Percentiles rank a stretch among this genome's conserved stretches.
Conservation (phyloP, 139 green algal genomes). For the Desmodesmus armatus region DNA sequence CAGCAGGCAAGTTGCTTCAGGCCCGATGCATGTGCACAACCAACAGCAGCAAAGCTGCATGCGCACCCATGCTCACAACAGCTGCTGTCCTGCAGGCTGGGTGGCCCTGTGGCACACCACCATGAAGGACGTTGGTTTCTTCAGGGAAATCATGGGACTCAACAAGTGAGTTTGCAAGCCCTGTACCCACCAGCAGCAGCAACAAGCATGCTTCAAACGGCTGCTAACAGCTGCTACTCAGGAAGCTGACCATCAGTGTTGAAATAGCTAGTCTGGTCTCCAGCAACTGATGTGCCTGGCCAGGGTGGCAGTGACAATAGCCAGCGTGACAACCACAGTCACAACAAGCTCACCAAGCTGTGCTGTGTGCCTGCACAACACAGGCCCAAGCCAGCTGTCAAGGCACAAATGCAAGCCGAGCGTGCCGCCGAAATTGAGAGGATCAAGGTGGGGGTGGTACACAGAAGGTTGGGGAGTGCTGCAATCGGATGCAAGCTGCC, state of each 20-base stretch:
- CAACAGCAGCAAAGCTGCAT: no score
- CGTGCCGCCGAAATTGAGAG: conserved; percentile 36
- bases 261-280: not conserved
- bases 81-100: conserved; percentile 33
- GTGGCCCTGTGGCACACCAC: conserved; percentile 36
- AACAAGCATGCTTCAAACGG: not conserved
- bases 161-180: conserved; percentile 22
- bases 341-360: not conserved
- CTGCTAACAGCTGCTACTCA: not conserved
- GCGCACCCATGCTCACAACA: not conserved
- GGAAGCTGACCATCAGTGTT: not conserved
- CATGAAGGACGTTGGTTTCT: conserved; percentile 37
- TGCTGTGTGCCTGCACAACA: not conserved
- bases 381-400: conserved; percentile 30
- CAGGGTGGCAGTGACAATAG: not conserved
- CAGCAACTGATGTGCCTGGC: not conserved
- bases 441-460: conserved; percentile 24
- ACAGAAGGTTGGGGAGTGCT: not conserved
- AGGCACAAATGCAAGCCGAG: conserved; percentile 3
- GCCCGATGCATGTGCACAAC: not conserved
- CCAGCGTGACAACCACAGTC: not conserved
- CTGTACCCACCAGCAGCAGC: not conserved
- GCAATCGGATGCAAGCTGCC: not conserved
- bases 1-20: not conserved
- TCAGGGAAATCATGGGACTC: conserved; percentile 41